Evolutionary conservation across 768 basidiomycete species (phyloP), one percentile per base, ranked within the genome.

Genomic region (Mycena kentingensis): DNA sequence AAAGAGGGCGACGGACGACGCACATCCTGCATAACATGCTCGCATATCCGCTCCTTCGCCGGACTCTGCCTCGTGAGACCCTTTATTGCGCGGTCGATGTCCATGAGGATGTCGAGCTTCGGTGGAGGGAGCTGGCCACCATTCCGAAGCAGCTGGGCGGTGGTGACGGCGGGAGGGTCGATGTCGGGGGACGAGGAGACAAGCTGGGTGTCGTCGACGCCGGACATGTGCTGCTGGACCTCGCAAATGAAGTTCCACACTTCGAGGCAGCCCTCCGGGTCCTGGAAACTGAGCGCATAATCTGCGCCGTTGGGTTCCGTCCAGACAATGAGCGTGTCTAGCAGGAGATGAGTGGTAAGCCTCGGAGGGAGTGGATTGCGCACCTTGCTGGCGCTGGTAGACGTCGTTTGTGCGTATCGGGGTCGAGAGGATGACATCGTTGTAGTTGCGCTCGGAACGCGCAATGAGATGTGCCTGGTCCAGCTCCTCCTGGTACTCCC

Each of bases 251-350:
- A 99, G 63, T 88, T 90, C 96, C 97, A 99, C 43, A 98, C 91
- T 74, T 98, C 94, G 27, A 85, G 79, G 61, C 96, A 99, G 26
- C 95, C 97, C 56, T 93, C 91, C 1, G 91, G 83, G 62, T 98
- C 96, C 65, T 98, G 96, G 62, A 99, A 99, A 62, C 93, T 96
- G 47, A 99, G 77, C 2, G 96, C 96, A 66, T 97, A 95, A 70
- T 99, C 97, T 31, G 89, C 84, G 25, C 92, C 91, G 57, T 91
- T 88, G 1, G 92, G 90, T 67, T 98, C 96, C 3, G 96, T 98
- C 97, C 97, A 99, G 18, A 98, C 96, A 61, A 99, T 98, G 42
- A 99, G 80, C 12, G 97, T 99, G 65, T 98, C 96, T 95, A 26
- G 45, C 55, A 19, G 27, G 43, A 42, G 53, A 42, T 52, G 34